Base-by-base conservation (phyloP, 176 grass and related monocot species). In the Lolium rigidum region DNA sequence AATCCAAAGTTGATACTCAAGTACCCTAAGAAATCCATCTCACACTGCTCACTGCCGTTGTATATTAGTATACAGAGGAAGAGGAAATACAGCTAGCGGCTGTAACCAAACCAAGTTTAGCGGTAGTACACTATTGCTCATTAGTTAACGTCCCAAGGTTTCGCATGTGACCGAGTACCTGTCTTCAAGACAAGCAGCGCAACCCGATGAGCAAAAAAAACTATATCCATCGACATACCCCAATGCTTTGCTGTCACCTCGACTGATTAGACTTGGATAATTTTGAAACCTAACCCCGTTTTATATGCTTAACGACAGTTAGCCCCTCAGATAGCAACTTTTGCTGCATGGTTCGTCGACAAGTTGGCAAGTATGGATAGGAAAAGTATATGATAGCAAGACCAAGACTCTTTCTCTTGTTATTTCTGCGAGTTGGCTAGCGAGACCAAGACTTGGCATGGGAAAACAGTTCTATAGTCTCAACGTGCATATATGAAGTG, bases 1-100 rank as follows among this genome's bases (percentile, higher is more conserved):
- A 74, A 84, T 76, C 85, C 67, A 43, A 65, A 74, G 48, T 74
- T 80, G 80, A 74, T 75, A 26, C 35, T 87, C 84, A 79, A 87
- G 52, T 38, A 39, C 38, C 13, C 57, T 20, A 83, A 87, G 80
- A 63, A 87, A 82, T 57, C 47, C 11, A 64, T 37, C 9, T 47
- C 22, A 38, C 35, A 48, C 14, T 64, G 10, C 28, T 46, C 41
- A 44, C 41, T 44, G 41, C 41, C 7, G 15, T 35, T 68, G 65
- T 4, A 68, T 10, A 68, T 68, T 55, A 18, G 16, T 55, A 55
- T 55, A 65, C 25, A 65, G 62, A 17, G 49, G 49, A 63, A 26
- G 24, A 14, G 25, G 4, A 26, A 63, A 65, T 65, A 17, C 26
- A 35, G 14, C 25, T 35, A 65, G 62, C 13, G 28, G 63, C 15